These are phyloP conservation scores for Cercospora janseana DNA, from an alignment of 2,329 filamentous ascomycete species.

Conservation along the genomic window DNA sequence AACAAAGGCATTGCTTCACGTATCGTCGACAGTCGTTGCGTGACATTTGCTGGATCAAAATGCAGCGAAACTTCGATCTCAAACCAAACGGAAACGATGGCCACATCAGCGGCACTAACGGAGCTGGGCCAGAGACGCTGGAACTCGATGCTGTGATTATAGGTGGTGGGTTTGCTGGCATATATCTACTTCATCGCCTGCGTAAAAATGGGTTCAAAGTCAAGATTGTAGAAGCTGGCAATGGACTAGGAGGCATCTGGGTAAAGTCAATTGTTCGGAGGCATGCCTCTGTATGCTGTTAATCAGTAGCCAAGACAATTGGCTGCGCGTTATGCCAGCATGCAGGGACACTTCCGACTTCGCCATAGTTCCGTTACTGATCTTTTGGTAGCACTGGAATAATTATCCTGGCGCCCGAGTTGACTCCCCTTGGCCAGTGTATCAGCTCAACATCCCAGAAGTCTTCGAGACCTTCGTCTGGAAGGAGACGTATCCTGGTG, in stretches of 20 bases:
- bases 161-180: conserved; percentile 44
- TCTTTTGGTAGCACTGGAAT: conserved; percentile 41
- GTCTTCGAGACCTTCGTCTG: conserved; percentile 56
- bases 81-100: not conserved
- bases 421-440: conserved; percentile 48
- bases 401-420: conserved; percentile 46
- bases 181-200: conserved; percentile 40
- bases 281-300: too few relatives aligned
- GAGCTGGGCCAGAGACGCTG: not conserved
- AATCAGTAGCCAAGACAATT: too few relatives aligned
- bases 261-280: not conserved
- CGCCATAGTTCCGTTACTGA: not conserved
- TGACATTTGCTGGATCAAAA: too few relatives aligned
- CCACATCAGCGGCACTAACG: conserved; percentile 2
- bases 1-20: too few relatives aligned
- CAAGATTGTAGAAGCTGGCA: conserved; percentile 39
- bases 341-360: too few relatives aligned
- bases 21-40: too few relatives aligned
- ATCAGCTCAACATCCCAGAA: conserved; percentile 49
- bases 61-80: conserved; percentile 3
- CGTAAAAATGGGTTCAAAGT: conserved; percentile 36
- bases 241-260: conserved; percentile 35
- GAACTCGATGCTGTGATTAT: conserved; percentile 32
- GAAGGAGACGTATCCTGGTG: conserved; percentile 33
- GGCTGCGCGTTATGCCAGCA: too few relatives aligned